Evolutionary conservation across 257 asterid species (phyloP).

Genomic region (Scutellaria baicalensis): DNA sequence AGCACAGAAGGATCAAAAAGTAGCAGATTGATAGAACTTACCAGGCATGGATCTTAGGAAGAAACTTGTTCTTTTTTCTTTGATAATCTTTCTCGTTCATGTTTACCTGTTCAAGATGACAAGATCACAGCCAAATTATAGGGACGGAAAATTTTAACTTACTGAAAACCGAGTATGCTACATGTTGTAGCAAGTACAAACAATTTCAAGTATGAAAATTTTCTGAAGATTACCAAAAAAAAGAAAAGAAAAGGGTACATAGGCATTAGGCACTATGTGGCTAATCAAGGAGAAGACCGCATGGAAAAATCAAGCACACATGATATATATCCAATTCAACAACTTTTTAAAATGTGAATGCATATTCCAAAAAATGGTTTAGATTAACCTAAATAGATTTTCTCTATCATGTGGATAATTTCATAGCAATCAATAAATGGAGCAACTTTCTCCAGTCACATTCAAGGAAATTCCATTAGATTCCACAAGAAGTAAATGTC

Average conservation of each 20-base stretch:
- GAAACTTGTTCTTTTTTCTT: constrained; percentile 97
- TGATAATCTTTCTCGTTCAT: constrained; percentile 97
- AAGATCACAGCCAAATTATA: constrained; percentile 10
- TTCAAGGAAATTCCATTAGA: background rate
- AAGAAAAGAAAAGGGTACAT: background rate
- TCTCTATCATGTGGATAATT: background rate
- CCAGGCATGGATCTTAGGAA: constrained; percentile 99
- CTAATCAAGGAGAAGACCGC: background rate
- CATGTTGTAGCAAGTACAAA: background rate
- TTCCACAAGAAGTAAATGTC: background rate
- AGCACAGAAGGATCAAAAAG: background rate
- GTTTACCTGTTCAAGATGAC: constrained; percentile 87
- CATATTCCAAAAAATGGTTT: background rate
- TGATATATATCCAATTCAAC: background rate
- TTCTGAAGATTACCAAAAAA: background rate
- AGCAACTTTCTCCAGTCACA: background rate
- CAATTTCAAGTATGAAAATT: background rate
- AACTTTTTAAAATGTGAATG: background rate
- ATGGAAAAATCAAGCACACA: background rate
- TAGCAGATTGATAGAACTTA: constrained; percentile 28
- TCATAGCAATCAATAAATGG: background rate
- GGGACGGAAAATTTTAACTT: background rate
- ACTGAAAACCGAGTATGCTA: background rate
- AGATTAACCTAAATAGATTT: background rate
- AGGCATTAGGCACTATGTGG: background rate